phyloP scores from a whole-genome alignment of 768 basidiomycete genomes.

The Candolleomyces aberdarensis region DNA sequence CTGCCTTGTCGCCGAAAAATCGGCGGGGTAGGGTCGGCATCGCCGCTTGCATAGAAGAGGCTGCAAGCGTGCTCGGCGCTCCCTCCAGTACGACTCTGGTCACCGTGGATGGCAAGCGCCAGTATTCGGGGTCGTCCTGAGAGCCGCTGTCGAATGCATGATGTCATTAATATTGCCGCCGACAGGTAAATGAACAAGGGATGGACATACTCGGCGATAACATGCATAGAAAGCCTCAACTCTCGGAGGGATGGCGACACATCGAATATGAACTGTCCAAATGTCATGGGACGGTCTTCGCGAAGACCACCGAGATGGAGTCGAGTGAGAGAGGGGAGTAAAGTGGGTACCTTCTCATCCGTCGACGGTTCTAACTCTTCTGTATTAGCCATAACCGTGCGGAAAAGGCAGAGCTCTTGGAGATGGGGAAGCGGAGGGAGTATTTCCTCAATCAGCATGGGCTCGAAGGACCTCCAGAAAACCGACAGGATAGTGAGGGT shows the following conservation, averaged over 20 bases:
- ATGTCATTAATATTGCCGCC: background rate
- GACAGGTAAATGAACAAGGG: background rate
- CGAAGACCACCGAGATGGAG: slow-evolving; percentile 3
- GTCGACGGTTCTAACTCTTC: slow-evolving; percentile 5
- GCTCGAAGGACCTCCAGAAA: background rate
- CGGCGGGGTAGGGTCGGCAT: background rate
- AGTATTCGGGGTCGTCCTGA: background rate
- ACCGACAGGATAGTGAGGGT: slow-evolving; percentile 1
- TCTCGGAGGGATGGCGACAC: background rate
- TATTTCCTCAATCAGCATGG: slow-evolving; percentile 1
- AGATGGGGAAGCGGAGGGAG: slow-evolving; percentile 1
- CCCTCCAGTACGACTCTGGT: background rate
- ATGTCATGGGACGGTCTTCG: background rate
- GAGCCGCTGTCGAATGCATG: background rate
- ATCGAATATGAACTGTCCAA: background rate
- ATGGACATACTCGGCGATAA: background rate
- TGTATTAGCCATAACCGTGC: background rate
- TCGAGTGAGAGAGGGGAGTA: background rate
- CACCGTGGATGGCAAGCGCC: background rate
- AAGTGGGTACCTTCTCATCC: background rate
- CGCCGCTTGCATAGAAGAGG: background rate
- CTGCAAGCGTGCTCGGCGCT: background rate
- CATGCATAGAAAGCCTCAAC: background rate
- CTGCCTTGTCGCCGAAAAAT: background rate
- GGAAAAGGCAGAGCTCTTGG: background rate